A percentile compares a stretch with the other conserved stretches of the same genome.
These are phyloP conservation scores for Monilinia fructigena DNA, from an alignment of 2,329 filamentous ascomycete genomes.

Conservation along the genomic window DNA sequence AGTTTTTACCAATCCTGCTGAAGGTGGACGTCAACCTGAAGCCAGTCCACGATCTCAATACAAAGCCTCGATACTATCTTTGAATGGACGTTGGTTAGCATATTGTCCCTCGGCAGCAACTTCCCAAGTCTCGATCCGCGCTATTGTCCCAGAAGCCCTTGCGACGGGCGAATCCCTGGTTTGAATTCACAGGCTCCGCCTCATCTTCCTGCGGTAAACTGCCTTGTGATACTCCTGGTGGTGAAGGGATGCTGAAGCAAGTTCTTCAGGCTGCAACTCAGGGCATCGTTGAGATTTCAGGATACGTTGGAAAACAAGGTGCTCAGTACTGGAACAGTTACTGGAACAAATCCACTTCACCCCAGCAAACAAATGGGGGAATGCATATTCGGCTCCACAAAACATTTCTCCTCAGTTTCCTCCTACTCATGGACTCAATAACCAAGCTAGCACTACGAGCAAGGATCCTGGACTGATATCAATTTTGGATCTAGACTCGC, in stretches of 20 bases:
- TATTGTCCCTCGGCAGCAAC: constrained; percentile 71
- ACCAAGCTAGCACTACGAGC: constrained; percentile 48
- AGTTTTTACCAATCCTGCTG: constrained; percentile 28
- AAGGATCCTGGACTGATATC: constrained; percentile 74
- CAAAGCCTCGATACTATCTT: constrained; percentile 64
- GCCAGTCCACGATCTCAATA: constrained; percentile 44
- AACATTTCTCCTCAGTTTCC: constrained; percentile 57
- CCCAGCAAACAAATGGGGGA: constrained; percentile 46
- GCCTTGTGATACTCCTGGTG: constrained; percentile 68
- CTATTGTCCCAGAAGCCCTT: constrained; percentile 56
- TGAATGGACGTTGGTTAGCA: constrained; percentile 74
- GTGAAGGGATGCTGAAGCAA: constrained; percentile 71
- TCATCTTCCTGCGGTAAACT: constrained; percentile 64
- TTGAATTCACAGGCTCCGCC: constrained; percentile 63
- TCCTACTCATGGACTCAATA: constrained; percentile 67
- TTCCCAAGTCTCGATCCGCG: constrained; percentile 67
- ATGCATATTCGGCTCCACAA: constrained; percentile 37
- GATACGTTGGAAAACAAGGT: constrained; percentile 75
- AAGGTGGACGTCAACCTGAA: constrained; percentile 42
- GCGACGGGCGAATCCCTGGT: constrained; percentile 54
- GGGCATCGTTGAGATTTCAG: constrained; percentile 70
- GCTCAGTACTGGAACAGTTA: constrained; percentile 78
- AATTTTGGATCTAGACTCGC: constrained; percentile 65
- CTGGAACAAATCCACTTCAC: constrained; percentile 60
- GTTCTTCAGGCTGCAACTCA: constrained; percentile 78